Evolutionary conservation across 352 stramenopile species (phyloP).

Genomic region (Saprolegnia parasitica): DNA sequence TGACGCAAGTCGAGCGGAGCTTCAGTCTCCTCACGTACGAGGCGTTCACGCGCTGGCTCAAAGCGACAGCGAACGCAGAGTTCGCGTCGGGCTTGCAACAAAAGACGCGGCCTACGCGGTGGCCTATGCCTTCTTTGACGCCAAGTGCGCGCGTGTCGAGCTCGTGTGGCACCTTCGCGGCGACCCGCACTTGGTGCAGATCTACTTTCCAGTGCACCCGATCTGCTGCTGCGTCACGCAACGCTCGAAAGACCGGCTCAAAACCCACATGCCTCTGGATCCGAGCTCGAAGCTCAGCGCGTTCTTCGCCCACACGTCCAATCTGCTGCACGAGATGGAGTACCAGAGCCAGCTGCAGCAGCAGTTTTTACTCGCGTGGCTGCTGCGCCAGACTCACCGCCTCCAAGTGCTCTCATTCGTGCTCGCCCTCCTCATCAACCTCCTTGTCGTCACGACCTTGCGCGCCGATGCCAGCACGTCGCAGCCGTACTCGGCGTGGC

Average conservation of each 20-base stretch:
- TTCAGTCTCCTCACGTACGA: conserved; percentile 3
- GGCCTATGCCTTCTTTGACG: conserved; percentile 62
- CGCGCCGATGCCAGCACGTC: not conserved
- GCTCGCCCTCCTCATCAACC: conserved; percentile 51
- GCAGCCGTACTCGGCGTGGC: not conserved
- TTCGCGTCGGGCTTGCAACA: not conserved
- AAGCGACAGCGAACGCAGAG: not conserved
- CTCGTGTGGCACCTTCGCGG: conserved; percentile 43
- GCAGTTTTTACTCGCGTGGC: conserved; percentile 36
- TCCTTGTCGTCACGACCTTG: conserved; percentile 51
- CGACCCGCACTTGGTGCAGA: conserved; percentile 39
- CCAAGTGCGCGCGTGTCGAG: conserved; percentile 59
- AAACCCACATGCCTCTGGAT: conserved; percentile 54
- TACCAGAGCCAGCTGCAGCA: conserved; percentile 51
- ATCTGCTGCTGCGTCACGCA: conserved; percentile 71
- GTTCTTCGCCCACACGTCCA: conserved; percentile 60
- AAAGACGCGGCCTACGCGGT: conserved; percentile 34
- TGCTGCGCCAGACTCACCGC: conserved; percentile 40
- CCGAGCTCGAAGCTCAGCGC: conserved; percentile 54
- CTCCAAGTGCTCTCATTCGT: conserved; percentile 55
- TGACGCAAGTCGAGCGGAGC: not conserved
- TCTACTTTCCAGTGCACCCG: conserved; percentile 71
- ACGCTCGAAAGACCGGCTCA: conserved; percentile 69
- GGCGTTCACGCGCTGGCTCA: conserved; percentile 9
- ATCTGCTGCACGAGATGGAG: conserved; percentile 68